Conservation (phyloP, 495 filamentous ascomycete genomes). For the Neurospora sp. region DNA sequence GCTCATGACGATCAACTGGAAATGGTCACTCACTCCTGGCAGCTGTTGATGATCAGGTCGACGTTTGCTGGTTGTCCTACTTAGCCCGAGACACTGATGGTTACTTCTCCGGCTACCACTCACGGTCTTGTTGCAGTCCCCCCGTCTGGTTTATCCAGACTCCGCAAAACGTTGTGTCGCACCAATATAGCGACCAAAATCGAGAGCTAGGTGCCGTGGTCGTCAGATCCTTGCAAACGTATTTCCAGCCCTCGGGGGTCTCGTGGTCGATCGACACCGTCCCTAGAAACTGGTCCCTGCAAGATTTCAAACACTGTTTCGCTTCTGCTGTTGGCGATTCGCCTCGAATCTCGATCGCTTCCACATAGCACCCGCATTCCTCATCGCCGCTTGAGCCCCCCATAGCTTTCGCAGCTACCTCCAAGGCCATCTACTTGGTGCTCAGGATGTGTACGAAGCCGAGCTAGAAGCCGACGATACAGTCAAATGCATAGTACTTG, state of each 20-base stretch:
- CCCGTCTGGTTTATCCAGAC: slow-evolving; percentile 23
- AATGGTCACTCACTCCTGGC: slow-evolving; percentile 30
- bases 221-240: slow-evolving; percentile 13
- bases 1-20: neutral
- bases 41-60: slow-evolving; percentile 37
- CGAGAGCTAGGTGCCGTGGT: neutral
- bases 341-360: slow-evolving; percentile 7
- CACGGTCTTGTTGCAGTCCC: slow-evolving; percentile 31
- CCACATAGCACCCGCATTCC: slow-evolving; percentile 17
- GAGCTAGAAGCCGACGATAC: slow-evolving; percentile 4
- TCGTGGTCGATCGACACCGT: slow-evolving; percentile 8
- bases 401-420: slow-evolving; percentile 1
- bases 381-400: neutral
- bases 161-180: slow-evolving; percentile 34
- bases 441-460: neutral
- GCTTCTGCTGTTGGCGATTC: slow-evolving; percentile 1
- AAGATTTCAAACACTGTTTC: slow-evolving; percentile 14
- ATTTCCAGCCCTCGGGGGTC: slow-evolving; percentile 8
- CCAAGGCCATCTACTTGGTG: neutral
- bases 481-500: slow-evolving; percentile 12
- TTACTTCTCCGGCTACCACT: slow-evolving; percentile 15
- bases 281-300: slow-evolving; percentile 15
- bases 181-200: slow-evolving; percentile 36
- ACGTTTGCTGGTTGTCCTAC: slow-evolving; percentile 26
- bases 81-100: slow-evolving; percentile 15